These are phyloP conservation scores for Candida michaelii DNA, from an alignment of 805 yeast genomes.

Conservation along the genomic window DNA sequence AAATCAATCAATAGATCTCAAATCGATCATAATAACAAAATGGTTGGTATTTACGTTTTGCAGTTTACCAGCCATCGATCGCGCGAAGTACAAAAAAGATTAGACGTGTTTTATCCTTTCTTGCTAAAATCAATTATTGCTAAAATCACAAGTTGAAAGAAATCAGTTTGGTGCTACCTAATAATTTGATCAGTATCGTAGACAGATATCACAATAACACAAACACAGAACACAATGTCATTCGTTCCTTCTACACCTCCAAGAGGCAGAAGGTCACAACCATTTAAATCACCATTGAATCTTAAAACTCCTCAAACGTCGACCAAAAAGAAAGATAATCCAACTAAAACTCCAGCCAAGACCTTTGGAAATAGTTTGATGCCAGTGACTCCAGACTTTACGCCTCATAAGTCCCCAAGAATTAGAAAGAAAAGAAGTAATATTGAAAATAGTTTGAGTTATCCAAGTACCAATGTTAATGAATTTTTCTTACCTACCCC, in stretches of 20 bases:
- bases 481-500: slow-evolving; percentile 35
- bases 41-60: no score
- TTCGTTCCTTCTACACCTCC: slow-evolving; percentile 12
- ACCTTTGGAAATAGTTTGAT: slow-evolving; percentile 7
- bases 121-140: no score
- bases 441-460: slow-evolving; percentile 8
- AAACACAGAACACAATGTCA: slow-evolving; percentile 4
- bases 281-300: slow-evolving; percentile 6
- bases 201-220: not conserved
- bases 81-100: no score
- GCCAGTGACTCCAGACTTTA: slow-evolving; percentile 18
- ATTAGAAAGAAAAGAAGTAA: slow-evolving; percentile 10
- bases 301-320: slow-evolving; percentile 12
- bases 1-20: no score
- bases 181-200: no score
- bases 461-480: slow-evolving; percentile 2
- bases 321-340: slow-evolving; percentile 4
- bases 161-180: no score
- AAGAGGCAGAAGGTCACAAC: slow-evolving; percentile 4
- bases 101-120: no score
- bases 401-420: slow-evolving; percentile 17
- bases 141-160: no score
- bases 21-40: no score
- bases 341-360: slow-evolving; percentile 7
- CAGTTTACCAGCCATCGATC: no score